These are phyloP conservation scores for Magnolia kwangsiensis DNA, from an alignment of 164 flowering plant genomes.

Conservation along the genomic window DNA sequence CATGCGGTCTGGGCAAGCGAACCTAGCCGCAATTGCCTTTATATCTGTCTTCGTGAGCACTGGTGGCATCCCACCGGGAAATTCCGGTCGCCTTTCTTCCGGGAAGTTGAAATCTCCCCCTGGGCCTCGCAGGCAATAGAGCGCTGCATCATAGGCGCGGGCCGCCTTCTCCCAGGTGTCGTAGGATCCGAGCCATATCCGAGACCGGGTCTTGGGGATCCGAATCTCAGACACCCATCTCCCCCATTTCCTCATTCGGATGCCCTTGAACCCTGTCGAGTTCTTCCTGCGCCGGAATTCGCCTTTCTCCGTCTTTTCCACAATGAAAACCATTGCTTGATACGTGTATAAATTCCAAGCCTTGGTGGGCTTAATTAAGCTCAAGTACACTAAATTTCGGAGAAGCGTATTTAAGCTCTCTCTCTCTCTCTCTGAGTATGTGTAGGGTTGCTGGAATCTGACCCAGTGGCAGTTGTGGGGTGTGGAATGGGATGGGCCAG, in stretches of 20 bases:
- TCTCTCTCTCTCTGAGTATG: neutral
- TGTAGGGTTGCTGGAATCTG: neutral
- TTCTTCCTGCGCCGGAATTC: constrained; percentile 4
- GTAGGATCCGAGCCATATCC: constrained; percentile 50
- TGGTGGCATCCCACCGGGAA: constrained; percentile 11
- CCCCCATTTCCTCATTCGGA: constrained; percentile 47
- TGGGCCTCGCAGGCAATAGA: constrained; percentile 34
- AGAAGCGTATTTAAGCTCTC: neutral
- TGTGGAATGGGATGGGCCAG: neutral
- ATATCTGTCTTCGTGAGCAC: constrained; percentile 14
- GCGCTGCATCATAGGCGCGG: constrained; percentile 44
- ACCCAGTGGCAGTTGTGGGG: neutral
- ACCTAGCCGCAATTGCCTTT: constrained; percentile 25
- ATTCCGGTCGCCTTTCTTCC: constrained; percentile 17
- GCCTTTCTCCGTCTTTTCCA: neutral
- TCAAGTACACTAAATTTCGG: neutral
- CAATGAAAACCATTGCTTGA: constrained; percentile 5
- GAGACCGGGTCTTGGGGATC: constrained; percentile 29
- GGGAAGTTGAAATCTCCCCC: constrained; percentile 31
- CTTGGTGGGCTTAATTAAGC: neutral
- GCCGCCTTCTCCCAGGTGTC: constrained; percentile 46
- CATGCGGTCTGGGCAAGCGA: constrained; percentile 7
- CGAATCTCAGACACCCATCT: constrained; percentile 46
- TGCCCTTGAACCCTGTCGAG: constrained; percentile 23
- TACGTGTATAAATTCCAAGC: neutral